A percentile compares a stretch with the other conserved stretches of the same genome.
Conservation (phyloP, 1,284 basidiomycete species). For the Rhodotorula sp. region DNA sequence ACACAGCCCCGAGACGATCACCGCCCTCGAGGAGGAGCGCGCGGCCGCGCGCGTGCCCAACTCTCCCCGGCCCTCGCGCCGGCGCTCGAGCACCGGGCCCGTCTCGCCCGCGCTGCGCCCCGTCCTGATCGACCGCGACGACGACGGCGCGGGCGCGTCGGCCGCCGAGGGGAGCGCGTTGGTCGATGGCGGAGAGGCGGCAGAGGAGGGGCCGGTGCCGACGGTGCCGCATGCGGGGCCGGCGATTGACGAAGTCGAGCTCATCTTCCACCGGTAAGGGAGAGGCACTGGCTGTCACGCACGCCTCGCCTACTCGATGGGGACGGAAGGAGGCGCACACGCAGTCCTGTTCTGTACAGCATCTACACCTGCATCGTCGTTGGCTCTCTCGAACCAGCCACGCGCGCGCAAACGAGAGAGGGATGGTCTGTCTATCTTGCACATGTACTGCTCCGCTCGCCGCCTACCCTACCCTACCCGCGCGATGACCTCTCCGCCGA, state of each 20-base stretch:
- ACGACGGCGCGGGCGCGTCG: slow-evolving; percentile 11
- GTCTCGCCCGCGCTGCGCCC: slow-evolving; percentile 40
- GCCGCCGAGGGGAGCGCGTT: background rate
- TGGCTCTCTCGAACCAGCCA: no score
- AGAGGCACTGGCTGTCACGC: no score
- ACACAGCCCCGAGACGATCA: slow-evolving; percentile 40
- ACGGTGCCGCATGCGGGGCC: slow-evolving; percentile 33
- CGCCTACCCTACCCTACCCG: slow-evolving; percentile 35
- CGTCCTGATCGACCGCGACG: slow-evolving; percentile 41
- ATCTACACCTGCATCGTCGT: no score
- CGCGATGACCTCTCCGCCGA: slow-evolving; percentile 53
- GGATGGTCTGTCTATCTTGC: no score
- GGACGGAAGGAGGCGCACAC: no score
- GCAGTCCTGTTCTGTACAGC: no score
- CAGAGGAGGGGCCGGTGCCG: slow-evolving; percentile 34
- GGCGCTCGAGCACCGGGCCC: slow-evolving; percentile 38
- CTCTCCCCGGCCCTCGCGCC: slow-evolving; percentile 32
- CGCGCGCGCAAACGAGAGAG: no score
- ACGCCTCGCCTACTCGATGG: no score
- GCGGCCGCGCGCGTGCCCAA: slow-evolving; percentile 11
- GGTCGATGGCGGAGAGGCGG: background rate
- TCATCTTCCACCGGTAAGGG: slow-evolving; percentile 28
- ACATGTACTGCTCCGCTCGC: no score
- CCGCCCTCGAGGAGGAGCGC: slow-evolving; percentile 41
- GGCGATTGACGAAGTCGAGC: slow-evolving; percentile 41